Evolutionary conservation across 78 protist genomes (phyloP), one percentile per base, ranked within the genome.

Genomic region (Goniomonas avonlea): DNA sequence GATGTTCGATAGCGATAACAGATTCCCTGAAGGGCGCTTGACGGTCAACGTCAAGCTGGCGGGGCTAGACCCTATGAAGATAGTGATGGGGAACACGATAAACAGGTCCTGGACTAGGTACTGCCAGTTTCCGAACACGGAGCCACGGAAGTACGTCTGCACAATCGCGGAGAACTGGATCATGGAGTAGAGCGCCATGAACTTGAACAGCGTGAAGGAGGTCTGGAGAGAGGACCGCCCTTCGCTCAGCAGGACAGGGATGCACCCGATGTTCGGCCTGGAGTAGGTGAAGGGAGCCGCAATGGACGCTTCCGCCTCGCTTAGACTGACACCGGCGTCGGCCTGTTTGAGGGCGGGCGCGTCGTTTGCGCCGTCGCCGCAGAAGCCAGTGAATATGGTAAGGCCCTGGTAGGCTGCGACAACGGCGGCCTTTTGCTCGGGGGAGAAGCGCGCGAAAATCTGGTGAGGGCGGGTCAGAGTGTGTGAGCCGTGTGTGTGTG

Each of bases 281-380:
- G n/a, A 0, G 37, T 84, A 78, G 45, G 93, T 89, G 66, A 92
- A 89, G 27, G 95, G 91, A 0, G 95, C 92, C 7, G 92, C 95
- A 0, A 85, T 82, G 8, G 90, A 85, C 2, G 91, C 90, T 68
- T 91, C 94, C 5, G 88, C 89, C 27, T 85, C 84, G 17, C 85
- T 79, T 4, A 91, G 73, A n/a, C 81, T 77, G 20, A 88, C 27
- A 35, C 92, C 92, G n/a, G n/a, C 81, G 32, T 84, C 77, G 31
- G 92, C 92, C 8, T 91, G 92, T 48, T 82, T 85, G 61, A 92
- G 82, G 1, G 93, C 91, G 18, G 85, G 78, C 53, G 87, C 74
- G 83, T 92, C 96, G 77, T 92, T 92, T 66, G 89, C 92, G 39
- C 92, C 92, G 55, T 91, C 94, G n/a, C 94, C 94, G 45, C 88